These are phyloP conservation scores for Tephrocybe sp. DNA, from an alignment of 768 basidiomycete genomes.

Conservation along the genomic window DNA sequence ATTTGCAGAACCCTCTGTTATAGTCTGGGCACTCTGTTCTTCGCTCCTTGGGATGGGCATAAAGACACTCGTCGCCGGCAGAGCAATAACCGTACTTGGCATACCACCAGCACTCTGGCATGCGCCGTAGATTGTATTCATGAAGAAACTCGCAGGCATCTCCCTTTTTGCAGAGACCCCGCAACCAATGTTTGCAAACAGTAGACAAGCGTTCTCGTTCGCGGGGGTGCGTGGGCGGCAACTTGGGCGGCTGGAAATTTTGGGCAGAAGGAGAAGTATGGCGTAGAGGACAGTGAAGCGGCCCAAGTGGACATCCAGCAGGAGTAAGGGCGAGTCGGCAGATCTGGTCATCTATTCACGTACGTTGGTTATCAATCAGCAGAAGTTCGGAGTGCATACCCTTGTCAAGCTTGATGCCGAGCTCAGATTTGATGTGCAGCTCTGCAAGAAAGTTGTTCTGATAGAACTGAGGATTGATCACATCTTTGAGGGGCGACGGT, in stretches of 20 bases:
- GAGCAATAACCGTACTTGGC: constrained; percentile 98
- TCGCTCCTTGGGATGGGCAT: constrained; percentile 92
- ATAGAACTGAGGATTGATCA: constrained; percentile 89
- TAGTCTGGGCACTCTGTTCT: constrained; percentile 95
- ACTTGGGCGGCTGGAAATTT: constrained; percentile 89
- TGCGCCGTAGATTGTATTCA: constrained; percentile 95
- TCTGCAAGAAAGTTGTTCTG: constrained; percentile 90
- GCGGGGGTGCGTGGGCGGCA: constrained; percentile 78
- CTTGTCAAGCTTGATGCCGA: constrained; percentile 89
- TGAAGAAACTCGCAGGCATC: constrained; percentile 98
- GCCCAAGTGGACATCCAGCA: constrained; percentile 86
- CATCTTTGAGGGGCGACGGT: constrained; percentile 61
- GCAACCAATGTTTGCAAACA: constrained; percentile 98
- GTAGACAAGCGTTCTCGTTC: constrained; percentile 84
- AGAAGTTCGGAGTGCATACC: constrained; percentile 45
- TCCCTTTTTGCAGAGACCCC: constrained; percentile 97
- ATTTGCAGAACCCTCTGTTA: constrained; percentile 91
- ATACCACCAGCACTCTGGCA: constrained; percentile 99
- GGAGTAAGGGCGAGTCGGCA: constrained; percentile 82
- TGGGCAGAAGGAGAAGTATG: constrained; percentile 86
- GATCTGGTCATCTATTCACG: constrained; percentile 81
- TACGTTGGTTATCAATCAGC: neutral
- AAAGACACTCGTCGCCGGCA: constrained; percentile 95
- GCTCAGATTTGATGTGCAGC: constrained; percentile 74
- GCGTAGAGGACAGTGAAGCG: constrained; percentile 87